phyloP scores from a whole-genome alignment of 495 filamentous ascomycete species.

The Xylaria curta region DNA sequence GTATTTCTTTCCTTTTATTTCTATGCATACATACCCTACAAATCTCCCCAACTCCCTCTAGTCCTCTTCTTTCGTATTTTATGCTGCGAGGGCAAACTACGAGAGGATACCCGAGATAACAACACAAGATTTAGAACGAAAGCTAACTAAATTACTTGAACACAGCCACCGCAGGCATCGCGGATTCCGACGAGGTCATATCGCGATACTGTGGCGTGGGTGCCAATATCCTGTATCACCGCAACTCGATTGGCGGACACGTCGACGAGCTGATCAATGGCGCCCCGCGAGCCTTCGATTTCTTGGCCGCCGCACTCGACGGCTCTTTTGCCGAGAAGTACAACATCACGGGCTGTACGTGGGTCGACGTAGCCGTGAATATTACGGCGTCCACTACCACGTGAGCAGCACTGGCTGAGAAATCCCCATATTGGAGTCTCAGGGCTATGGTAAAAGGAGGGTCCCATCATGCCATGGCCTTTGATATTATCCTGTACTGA shows the following conservation, averaged over 20 bases:
- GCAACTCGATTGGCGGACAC: conserved; percentile 1
- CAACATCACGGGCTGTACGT: conserved; percentile 7
- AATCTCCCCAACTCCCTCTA: background rate
- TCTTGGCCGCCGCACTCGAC: background rate
- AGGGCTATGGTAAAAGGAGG: background rate
- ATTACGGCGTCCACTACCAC: background rate
- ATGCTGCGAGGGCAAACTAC: background rate
- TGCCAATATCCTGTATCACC: background rate
- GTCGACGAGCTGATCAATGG: background rate
- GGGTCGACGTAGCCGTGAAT: conserved; percentile 6
- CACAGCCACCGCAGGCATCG: background rate
- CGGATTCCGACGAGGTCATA: background rate
- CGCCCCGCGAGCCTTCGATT: background rate
- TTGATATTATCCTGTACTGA: background rate
- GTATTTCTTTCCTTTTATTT: background rate
- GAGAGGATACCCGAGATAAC: background rate
- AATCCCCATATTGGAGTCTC: background rate
- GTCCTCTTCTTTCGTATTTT: background rate
- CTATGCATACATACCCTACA: background rate
- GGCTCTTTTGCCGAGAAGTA: background rate
- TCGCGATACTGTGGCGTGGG: background rate
- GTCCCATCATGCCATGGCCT: background rate
- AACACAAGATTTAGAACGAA: background rate
- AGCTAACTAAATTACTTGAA: background rate
- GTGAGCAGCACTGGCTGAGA: background rate